These are phyloP conservation scores for Xerocomellus chrysenteron DNA, from an alignment of 768 basidiomycete genomes.

Conservation along the genomic window DNA sequence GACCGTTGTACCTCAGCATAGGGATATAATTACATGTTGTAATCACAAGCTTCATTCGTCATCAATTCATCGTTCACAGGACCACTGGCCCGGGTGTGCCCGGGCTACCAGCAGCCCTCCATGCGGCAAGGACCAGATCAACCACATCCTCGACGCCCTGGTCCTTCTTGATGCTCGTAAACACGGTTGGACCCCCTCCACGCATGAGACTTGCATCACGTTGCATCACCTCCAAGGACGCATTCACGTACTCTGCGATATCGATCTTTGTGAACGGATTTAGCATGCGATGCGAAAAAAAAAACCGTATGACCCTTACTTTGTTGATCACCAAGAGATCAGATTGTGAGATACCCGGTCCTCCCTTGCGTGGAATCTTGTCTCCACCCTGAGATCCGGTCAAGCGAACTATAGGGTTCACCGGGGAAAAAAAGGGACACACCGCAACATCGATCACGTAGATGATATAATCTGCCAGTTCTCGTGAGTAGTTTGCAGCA, in stretches of 20 bases:
- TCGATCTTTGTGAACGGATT: slow-evolving; percentile 64
- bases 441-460: slow-evolving; percentile 89
- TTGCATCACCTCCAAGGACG: slow-evolving; percentile 92
- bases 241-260: slow-evolving; percentile 88
- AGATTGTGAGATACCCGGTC: slow-evolving; percentile 95
- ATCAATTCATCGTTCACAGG: slow-evolving; percentile 16
- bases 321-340: slow-evolving; percentile 96
- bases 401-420: background rate
- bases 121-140: slow-evolving; percentile 82
- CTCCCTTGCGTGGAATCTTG: slow-evolving; percentile 97
- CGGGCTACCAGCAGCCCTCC: slow-evolving; percentile 79
- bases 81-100: slow-evolving; percentile 47
- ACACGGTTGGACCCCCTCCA: slow-evolving; percentile 90
- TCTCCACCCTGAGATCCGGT: slow-evolving; percentile 77
- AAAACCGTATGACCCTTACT: slow-evolving; percentile 38
- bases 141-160: slow-evolving; percentile 82
- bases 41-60: background rate
- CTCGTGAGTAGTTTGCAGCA: slow-evolving; percentile 94
- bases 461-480: slow-evolving; percentile 96
- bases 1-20: background rate
- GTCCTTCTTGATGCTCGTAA: slow-evolving; percentile 77
- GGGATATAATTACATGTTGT: slow-evolving; percentile 4
- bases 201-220: slow-evolving; percentile 93
- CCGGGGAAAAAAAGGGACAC: slow-evolving; percentile 21
- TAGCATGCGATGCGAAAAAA: background rate